These are phyloP conservation scores for Saccharomycopsis fermentans DNA, from an alignment of 805 yeast genomes.

Conservation along the genomic window DNA sequence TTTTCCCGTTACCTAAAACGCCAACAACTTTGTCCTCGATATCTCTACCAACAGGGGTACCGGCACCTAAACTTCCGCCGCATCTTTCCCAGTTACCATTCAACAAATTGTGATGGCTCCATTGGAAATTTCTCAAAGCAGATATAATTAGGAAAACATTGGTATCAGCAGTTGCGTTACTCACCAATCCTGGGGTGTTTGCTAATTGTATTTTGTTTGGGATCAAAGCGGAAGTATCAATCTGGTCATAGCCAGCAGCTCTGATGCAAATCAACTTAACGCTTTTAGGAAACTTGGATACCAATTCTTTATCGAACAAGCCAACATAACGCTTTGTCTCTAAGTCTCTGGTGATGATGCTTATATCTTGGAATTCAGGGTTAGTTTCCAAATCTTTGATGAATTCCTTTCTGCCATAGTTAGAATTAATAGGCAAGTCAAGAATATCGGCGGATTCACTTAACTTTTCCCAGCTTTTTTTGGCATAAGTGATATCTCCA, in stretches of 20 bases:
- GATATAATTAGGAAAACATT: constrained; percentile 54
- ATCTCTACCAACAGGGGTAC: constrained; percentile 58
- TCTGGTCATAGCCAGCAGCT: constrained; percentile 75
- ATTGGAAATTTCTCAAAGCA: constrained; percentile 57
- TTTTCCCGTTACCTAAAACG: constrained; percentile 81
- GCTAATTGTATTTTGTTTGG: constrained; percentile 51
- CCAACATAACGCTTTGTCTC: constrained; percentile 46
- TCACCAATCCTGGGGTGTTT: constrained; percentile 57
- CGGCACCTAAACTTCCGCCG: constrained; percentile 47
- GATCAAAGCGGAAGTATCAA: constrained; percentile 45
- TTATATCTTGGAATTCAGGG: constrained; percentile 23
- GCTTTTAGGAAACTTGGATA: constrained; percentile 41
- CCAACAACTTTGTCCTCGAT: constrained; percentile 73
- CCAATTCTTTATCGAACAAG: constrained; percentile 52
- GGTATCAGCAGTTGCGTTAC: constrained; percentile 62
- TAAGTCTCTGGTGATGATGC: constrained; percentile 41
- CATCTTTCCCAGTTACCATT: constrained; percentile 52
- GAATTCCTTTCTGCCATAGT: constrained; percentile 32
- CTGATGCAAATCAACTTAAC: constrained; percentile 46
- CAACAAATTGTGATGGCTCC: constrained; percentile 43
- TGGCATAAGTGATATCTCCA: constrained; percentile 52
- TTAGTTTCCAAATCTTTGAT: constrained; percentile 28
- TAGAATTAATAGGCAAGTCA: constrained; percentile 24
- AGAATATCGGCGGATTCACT: constrained; percentile 38
- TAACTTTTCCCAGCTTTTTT: constrained; percentile 55